Evolutionary conservation across 176 grass and related monocot species (phyloP).

Genomic region (Oryza longistaminata): DNA sequence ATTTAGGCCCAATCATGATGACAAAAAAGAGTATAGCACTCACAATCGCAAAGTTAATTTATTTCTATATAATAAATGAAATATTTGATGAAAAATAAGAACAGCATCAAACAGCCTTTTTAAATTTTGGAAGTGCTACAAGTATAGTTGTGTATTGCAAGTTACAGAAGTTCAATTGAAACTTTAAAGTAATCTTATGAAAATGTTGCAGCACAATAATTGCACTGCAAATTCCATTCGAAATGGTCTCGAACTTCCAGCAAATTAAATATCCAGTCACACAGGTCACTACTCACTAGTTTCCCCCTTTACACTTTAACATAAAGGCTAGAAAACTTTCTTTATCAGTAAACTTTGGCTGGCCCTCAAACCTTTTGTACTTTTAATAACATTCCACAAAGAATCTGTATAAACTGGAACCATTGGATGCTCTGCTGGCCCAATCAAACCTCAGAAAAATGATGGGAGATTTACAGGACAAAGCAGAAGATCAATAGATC

Average conservation of each 20-base stretch:
- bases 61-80: background rate
- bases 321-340: slow-evolving; percentile 5
- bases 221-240: background rate
- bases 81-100: background rate
- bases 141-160: background rate
- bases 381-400: background rate
- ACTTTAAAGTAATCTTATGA: background rate
- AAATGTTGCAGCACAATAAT: background rate
- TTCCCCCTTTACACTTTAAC: background rate
- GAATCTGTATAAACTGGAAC: background rate
- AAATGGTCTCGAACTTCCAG: background rate
- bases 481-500: background rate
- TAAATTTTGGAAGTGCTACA: background rate
- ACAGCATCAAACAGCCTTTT: background rate
- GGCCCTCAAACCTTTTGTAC: background rate
- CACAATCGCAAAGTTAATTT: slow-evolving; percentile 20
- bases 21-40: background rate
- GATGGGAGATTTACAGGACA: slow-evolving; percentile 15
- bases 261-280: background rate
- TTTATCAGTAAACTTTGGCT: slow-evolving; percentile 1
- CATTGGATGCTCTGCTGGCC: background rate
- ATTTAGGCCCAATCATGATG: slow-evolving; percentile 1
- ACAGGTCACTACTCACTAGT: background rate
- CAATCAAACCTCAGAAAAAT: slow-evolving; percentile 17
- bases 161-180: background rate